Evolutionary conservation across 495 filamentous ascomycete species (phyloP).

Genomic region (Neurospora sp.): DNA sequence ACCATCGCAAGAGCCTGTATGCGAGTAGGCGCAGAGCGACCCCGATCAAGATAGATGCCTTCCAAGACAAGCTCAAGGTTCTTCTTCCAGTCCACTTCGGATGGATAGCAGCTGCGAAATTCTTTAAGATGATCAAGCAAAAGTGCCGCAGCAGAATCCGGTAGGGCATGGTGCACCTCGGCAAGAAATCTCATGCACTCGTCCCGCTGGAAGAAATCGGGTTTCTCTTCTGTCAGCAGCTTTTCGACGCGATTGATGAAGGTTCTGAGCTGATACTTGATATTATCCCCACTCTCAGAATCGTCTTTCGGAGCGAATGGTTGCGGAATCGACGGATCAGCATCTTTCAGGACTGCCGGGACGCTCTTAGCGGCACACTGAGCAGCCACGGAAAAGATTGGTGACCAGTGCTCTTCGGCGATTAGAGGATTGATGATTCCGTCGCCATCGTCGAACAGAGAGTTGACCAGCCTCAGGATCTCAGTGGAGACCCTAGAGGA

Average conservation of each 20-base stretch:
- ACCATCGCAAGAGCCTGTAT: constrained; percentile 56
- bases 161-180: constrained; percentile 44
- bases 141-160: constrained; percentile 46
- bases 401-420: constrained; percentile 43
- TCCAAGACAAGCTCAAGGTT: constrained; percentile 53
- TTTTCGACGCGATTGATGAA: constrained; percentile 34
- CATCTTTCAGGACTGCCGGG: constrained; percentile 9
- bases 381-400: constrained; percentile 36
- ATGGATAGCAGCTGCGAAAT: constrained; percentile 60
- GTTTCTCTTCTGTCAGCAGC: constrained; percentile 21
- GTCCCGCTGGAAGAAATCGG: constrained; percentile 46
- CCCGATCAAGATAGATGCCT: constrained; percentile 54
- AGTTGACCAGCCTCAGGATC: constrained; percentile 43
- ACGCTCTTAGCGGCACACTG: constrained; percentile 31
- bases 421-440: constrained; percentile 35
- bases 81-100: constrained; percentile 53
- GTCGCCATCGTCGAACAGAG: constrained; percentile 33
- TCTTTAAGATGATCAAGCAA: constrained; percentile 51
- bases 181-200: constrained; percentile 62
- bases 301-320: constrained; percentile 12
- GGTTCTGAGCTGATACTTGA: constrained; percentile 24
- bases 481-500: constrained; percentile 41
- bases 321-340: constrained; percentile 1
- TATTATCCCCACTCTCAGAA: constrained; percentile 19
- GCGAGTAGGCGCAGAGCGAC: constrained; percentile 55